These are phyloP conservation scores for Agrostemma githago DNA, from an alignment of 148 eudicot species.

Conservation along the genomic window DNA sequence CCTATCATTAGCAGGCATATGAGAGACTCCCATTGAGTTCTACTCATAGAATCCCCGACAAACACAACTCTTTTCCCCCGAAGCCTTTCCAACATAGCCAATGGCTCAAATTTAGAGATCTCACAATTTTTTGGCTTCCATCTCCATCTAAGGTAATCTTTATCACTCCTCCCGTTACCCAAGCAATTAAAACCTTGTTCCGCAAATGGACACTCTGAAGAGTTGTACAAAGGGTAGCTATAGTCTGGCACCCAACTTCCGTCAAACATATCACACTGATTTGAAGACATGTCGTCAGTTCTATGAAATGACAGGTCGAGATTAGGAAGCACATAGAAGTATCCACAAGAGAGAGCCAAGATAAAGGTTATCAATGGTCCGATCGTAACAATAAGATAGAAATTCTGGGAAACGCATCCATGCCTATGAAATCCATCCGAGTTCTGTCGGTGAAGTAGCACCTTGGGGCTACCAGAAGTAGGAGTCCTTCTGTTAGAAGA, in stretches of 20 bases:
- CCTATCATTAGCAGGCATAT: constrained; percentile 69
- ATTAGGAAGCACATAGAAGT: constrained; percentile 40
- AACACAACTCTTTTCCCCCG: constrained; percentile 53
- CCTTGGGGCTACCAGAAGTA: constrained; percentile 36
- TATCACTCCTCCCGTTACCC: constrained; percentile 54
- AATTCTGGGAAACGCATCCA: constrained; percentile 27
- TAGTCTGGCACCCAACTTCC: constrained; percentile 51
- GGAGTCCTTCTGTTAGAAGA: constrained; percentile 42
- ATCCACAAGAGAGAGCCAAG: constrained; percentile 38
- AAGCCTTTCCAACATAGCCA: constrained; percentile 39
- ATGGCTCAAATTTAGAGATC: constrained; percentile 40
- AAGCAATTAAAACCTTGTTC: constrained; percentile 64
- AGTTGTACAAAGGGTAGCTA: constrained; percentile 54
- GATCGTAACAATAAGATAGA: constrained; percentile 29
- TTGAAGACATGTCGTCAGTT: constrained; percentile 11
- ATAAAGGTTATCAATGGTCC: constrained; percentile 44
- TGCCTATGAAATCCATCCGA: constrained; percentile 23
- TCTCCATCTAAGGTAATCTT: constrained; percentile 51
- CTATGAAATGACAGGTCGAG: constrained; percentile 33
- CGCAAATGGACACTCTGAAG: constrained; percentile 54
- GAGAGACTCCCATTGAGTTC: constrained; percentile 72
- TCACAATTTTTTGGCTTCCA: constrained; percentile 59
- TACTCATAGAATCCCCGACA: constrained; percentile 76
- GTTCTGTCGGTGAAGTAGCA: constrained; percentile 18
- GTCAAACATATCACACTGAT: constrained; percentile 42